Evolutionary conservation across 768 basidiomycete species (phyloP).

Genomic region (Suillus plorans): DNA sequence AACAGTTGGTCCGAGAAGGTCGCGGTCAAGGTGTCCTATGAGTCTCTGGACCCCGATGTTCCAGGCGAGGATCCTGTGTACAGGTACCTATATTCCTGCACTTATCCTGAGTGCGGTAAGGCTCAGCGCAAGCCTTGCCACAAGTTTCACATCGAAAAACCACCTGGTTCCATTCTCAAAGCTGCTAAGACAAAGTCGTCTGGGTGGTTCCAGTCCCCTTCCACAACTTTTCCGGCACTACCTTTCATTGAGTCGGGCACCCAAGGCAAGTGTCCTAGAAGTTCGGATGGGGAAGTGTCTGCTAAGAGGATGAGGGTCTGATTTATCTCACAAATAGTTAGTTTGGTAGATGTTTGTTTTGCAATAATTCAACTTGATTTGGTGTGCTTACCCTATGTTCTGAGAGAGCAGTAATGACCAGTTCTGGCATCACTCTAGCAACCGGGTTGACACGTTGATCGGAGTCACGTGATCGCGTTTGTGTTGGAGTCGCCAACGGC

Average conservation of each 20-base stretch:
- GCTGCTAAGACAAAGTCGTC: no score
- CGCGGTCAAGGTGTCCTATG: neutral
- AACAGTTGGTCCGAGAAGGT: neutral
- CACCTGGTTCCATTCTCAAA: no score
- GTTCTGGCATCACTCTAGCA: no score
- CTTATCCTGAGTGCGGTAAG: neutral
- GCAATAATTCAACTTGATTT: neutral
- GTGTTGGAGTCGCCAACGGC: neutral
- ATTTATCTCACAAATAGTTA: neutral
- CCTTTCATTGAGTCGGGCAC: no score
- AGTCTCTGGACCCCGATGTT: neutral
- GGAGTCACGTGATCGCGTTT: neutral
- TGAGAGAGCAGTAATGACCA: neutral
- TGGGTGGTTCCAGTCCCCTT: no score
- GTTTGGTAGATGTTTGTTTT: neutral
- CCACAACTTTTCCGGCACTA: no score
- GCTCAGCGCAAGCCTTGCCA: no score
- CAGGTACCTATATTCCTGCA: neutral
- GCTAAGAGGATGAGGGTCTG: no score
- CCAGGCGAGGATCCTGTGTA: no score
- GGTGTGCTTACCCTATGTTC: neutral
- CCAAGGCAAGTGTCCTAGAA: no score
- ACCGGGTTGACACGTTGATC: neutral
- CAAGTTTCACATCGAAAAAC: no score
- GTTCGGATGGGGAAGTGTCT: no score